Percentiles rank a stretch among this genome's conserved stretches.
These are phyloP conservation scores for Salix koriyanagi DNA, from an alignment of 345 rosid species.

Conservation along the genomic window DNA sequence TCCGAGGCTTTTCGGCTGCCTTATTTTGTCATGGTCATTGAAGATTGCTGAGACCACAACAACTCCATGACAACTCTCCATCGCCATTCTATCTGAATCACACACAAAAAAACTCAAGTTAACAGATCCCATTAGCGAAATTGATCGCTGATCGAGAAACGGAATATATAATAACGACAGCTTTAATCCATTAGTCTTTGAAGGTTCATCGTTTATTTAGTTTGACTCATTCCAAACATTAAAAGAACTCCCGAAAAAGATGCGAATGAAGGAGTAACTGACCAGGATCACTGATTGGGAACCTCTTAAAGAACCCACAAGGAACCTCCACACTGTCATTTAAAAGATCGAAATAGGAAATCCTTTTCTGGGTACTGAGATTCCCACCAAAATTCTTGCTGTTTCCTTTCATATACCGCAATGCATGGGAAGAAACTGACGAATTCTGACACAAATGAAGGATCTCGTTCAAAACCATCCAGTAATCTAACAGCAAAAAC, in stretches of 20 bases:
- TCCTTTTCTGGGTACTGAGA: constrained; percentile 43
- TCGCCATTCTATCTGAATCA: constrained; percentile 58
- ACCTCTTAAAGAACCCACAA: constrained; percentile 57
- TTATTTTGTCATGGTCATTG: constrained; percentile 84
- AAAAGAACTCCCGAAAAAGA: neutral
- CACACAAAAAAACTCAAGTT: neutral
- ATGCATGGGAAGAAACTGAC: constrained; percentile 15
- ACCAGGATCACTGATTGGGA: constrained; percentile 63
- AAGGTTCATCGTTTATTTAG: too few relatives aligned
- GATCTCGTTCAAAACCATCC: constrained; percentile 47
- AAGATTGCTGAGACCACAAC: constrained; percentile 85
- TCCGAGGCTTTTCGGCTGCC: constrained; percentile 82
- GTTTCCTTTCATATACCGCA: constrained; percentile 55
- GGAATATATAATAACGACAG: too few relatives aligned
- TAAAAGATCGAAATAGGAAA: constrained; percentile 52
- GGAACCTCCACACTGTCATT: neutral
- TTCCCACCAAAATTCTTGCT: constrained; percentile 64
- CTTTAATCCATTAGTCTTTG: too few relatives aligned
- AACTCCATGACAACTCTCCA: constrained; percentile 67
- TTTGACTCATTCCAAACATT: neutral
- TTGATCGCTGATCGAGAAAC: too few relatives aligned
- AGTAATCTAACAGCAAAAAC: constrained; percentile 47
- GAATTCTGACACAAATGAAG: constrained; percentile 36
- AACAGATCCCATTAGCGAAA: neutral
- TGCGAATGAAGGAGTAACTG: constrained; percentile 22